A percentile compares a stretch with the other conserved stretches of the same genome.
phyloP scores from a whole-genome alignment of 208 protist species.

The Tritrichomonas musculus region DNA sequence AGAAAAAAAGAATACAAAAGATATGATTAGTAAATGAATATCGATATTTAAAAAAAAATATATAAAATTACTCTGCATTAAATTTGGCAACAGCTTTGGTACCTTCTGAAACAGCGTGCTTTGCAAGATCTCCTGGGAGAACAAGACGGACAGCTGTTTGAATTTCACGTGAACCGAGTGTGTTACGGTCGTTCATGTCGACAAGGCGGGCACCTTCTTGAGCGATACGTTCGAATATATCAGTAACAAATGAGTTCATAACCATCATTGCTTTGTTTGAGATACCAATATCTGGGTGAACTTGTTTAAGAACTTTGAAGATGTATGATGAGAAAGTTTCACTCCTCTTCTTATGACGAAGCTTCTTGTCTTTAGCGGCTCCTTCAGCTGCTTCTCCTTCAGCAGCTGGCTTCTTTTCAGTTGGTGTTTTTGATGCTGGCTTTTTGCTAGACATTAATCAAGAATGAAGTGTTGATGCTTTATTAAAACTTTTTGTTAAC shows the following conservation, averaged over 20 bases:
- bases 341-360: conserved; percentile 61
- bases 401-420: conserved; percentile 19
- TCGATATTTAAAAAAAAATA: not conserved
- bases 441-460: not conserved
- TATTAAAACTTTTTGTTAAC: too few relatives aligned
- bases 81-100: conserved; percentile 86
- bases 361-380: not conserved
- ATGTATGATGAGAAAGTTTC: conserved; percentile 79
- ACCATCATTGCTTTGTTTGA: conserved; percentile 91
- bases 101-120: conserved; percentile 96
- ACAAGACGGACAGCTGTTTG: conserved; percentile 88
- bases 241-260: conserved; percentile 86
- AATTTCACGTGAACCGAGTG: conserved; percentile 81
- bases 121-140: conserved; percentile 90
- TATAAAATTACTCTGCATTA: conserved; percentile 32
- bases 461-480: not conserved
- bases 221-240: conserved; percentile 90
- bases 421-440: conserved; percentile 25
- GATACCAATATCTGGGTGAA: conserved; percentile 88
- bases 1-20: not conserved
- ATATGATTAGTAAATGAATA: not conserved
- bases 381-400: not conserved
- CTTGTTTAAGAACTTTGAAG: conserved; percentile 83
- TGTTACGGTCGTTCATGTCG: conserved; percentile 88
- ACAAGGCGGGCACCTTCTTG: conserved; percentile 83